phyloP scores from a whole-genome alignment of 2,329 filamentous ascomycete genomes.

The Claviceps paspali region DNA sequence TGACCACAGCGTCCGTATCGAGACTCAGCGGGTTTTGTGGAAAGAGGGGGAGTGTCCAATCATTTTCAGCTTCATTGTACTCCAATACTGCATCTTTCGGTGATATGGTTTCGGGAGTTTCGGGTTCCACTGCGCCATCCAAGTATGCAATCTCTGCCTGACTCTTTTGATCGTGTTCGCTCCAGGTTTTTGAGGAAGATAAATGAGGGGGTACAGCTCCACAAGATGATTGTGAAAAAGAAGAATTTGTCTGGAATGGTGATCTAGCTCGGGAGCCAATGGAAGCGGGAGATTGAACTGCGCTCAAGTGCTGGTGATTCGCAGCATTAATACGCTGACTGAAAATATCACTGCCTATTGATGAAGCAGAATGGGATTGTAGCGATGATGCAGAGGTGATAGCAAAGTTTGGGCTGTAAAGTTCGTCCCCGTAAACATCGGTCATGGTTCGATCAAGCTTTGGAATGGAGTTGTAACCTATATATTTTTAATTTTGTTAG shows the following conservation, averaged over 20 bases:
- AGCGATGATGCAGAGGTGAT: slow-evolving; percentile 41
- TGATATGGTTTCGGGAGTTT: slow-evolving; percentile 72
- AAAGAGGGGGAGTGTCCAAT: slow-evolving; percentile 59
- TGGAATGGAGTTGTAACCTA: slow-evolving; percentile 40
- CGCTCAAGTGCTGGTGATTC: slow-evolving; percentile 55
- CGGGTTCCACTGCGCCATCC: slow-evolving; percentile 23
- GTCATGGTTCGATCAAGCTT: slow-evolving; percentile 79
- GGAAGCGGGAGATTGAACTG: slow-evolving; percentile 34
- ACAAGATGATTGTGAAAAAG: slow-evolving; percentile 29
- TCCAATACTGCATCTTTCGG: slow-evolving; percentile 85
- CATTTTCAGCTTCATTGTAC: slow-evolving; percentile 61
- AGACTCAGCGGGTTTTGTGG: slow-evolving; percentile 40
- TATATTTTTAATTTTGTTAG: slow-evolving; percentile 21
- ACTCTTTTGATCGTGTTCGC: slow-evolving; percentile 40
- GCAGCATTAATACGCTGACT: slow-evolving; percentile 65
- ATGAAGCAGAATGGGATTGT: slow-evolving; percentile 30
- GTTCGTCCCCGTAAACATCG: slow-evolving; percentile 69
- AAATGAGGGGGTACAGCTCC: slow-evolving; percentile 16
- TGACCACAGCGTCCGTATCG: slow-evolving; percentile 23
- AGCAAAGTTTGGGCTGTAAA: slow-evolving; percentile 58
- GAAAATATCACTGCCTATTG: slow-evolving; percentile 44
- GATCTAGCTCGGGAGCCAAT: slow-evolving; percentile 50
- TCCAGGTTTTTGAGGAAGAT: slow-evolving; percentile 40
- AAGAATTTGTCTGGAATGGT: slow-evolving; percentile 63
- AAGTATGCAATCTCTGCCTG: slow-evolving; percentile 23